Evolutionary conservation across 805 yeast genomes (phyloP).

Genomic region (Candida methanosorbosa): DNA sequence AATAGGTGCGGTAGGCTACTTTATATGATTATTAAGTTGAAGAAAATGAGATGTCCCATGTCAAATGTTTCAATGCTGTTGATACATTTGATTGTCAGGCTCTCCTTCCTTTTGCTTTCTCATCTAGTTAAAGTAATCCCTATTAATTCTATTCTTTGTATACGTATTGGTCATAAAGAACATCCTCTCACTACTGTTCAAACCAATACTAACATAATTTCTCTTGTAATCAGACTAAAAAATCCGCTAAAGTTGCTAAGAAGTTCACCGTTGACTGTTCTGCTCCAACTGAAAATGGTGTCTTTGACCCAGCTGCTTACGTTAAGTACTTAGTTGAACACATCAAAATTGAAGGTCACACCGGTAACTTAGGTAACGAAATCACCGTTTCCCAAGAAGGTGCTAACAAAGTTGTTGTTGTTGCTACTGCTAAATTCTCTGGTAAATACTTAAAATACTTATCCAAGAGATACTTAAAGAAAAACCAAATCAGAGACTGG

Average conservation of each 20-base stretch:
- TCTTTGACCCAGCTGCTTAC: constrained; percentile 95
- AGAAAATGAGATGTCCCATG: too few relatives aligned
- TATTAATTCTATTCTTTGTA: too few relatives aligned
- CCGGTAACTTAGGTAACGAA: constrained; percentile 95
- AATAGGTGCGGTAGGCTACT: constrained; percentile 15
- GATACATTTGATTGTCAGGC: too few relatives aligned
- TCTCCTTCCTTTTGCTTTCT: too few relatives aligned
- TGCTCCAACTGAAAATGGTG: constrained; percentile 96
- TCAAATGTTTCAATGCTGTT: too few relatives aligned
- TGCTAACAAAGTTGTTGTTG: constrained; percentile 81
- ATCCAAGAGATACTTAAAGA: constrained; percentile 99
- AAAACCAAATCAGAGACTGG: constrained; percentile 99
- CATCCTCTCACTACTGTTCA: too few relatives aligned
- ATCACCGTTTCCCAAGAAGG: constrained; percentile 84
- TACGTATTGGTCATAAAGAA: too few relatives aligned
- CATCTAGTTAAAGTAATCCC: too few relatives aligned
- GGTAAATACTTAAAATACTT: constrained; percentile 99
- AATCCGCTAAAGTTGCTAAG: constrained; percentile 66
- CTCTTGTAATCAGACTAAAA: constrained; percentile 49
- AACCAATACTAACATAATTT: constrained; percentile 4
- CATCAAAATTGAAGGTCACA: constrained; percentile 96
- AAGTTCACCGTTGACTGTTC: constrained; percentile 93
- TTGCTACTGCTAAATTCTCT: constrained; percentile 89
- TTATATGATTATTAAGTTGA: too few relatives aligned
- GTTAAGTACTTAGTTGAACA: constrained; percentile 97